Conservation (phyloP, 1,139 yeast genomes). For the Debaryomyces nepalensis region DNA sequence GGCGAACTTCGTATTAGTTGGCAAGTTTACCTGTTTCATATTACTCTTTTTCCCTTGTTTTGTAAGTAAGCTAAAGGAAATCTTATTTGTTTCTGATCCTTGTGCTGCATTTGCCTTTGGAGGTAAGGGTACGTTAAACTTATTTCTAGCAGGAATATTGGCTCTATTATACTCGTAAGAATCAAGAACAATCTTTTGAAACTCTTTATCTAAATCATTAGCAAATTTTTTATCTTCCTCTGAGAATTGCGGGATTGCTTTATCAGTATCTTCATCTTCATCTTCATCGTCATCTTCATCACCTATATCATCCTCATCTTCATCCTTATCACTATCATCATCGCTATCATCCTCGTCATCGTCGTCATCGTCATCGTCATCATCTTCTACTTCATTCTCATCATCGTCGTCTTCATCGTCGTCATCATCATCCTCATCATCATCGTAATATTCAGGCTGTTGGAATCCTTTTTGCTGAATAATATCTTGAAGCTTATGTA, state of each 20-base stretch:
- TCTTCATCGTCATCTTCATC: slow-evolving; percentile 17
- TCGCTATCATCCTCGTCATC: slow-evolving; percentile 21
- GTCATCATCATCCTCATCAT: slow-evolving; percentile 20
- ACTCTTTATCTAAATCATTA: slow-evolving; percentile 58
- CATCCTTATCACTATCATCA: slow-evolving; percentile 18
- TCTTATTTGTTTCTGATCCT: slow-evolving; percentile 21
- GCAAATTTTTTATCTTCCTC: slow-evolving; percentile 52
- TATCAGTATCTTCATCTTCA: slow-evolving; percentile 18
- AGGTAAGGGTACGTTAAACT: slow-evolving; percentile 29
- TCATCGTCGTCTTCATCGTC: slow-evolving; percentile 27
- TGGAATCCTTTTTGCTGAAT: slow-evolving; percentile 16
- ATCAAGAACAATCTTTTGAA: slow-evolving; percentile 52
- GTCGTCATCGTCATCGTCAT: slow-evolving; percentile 20
- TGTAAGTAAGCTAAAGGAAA: slow-evolving; percentile 58
- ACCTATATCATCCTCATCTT: slow-evolving; percentile 16
- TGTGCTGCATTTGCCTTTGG: slow-evolving; percentile 14
- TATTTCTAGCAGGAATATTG: slow-evolving; percentile 20
- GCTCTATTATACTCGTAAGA: slow-evolving; percentile 45
- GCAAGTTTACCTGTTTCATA: slow-evolving; percentile 51
- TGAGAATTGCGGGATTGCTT: slow-evolving; percentile 25
- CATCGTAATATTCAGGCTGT: slow-evolving; percentile 24
- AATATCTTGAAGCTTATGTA: slow-evolving; percentile 38
- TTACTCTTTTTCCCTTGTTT: slow-evolving; percentile 52
- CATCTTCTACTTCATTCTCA: slow-evolving; percentile 26
- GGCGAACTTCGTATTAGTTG: slow-evolving; percentile 54